These are phyloP conservation scores for Tillandsia fasciculata DNA, from an alignment of 176 grass and related monocot genomes.

Conservation along the genomic window DNA sequence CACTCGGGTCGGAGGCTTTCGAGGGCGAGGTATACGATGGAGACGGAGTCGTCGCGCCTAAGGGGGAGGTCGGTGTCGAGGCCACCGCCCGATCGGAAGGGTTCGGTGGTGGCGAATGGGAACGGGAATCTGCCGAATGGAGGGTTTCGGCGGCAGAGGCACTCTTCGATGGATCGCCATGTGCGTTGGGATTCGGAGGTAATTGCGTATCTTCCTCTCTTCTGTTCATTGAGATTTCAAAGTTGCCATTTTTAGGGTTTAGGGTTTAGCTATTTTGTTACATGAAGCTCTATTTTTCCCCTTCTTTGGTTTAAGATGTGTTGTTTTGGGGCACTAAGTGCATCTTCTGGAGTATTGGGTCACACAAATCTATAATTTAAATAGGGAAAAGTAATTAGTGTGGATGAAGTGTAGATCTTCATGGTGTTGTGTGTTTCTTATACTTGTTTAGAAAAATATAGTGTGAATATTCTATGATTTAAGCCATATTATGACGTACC, in stretches of 20 bases:
- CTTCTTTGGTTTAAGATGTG: no score
- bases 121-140: background rate
- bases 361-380: no score
- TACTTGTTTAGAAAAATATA: no score
- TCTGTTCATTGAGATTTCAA: background rate
- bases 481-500: no score
- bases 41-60: constrained; percentile 59
- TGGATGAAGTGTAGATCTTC: background rate
- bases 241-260: background rate
- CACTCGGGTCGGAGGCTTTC: constrained; percentile 21
- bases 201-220: background rate
- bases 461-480: no score
- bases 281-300: background rate
- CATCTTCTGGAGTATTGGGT: no score
- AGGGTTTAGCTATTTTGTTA: no score
- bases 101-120: constrained; percentile 10
- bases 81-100: constrained; percentile 32
- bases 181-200: constrained; percentile 58
- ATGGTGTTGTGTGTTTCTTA: no score
- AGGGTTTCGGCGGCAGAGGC: constrained; percentile 24
- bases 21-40: constrained; percentile 50
- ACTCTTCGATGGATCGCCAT: constrained; percentile 41
- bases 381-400: background rate
- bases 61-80: constrained; percentile 68
- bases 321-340: no score